These are phyloP conservation scores for Vaccinium darrowii DNA, from an alignment of 148 eudicot genomes.

Conservation along the genomic window DNA sequence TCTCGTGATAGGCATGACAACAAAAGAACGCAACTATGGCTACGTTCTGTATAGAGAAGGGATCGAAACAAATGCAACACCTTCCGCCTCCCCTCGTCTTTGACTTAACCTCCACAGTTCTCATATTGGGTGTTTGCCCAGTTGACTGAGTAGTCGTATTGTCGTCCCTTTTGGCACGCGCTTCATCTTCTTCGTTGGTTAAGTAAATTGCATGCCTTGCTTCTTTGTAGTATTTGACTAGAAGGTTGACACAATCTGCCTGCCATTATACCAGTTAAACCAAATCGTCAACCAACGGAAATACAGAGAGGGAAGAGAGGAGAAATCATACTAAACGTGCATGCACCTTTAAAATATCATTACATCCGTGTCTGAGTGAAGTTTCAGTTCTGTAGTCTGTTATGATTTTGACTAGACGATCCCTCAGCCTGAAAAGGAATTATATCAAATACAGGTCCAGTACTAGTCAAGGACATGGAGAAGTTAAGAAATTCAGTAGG, in stretches of 20 bases:
- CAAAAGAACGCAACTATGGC: constrained; percentile 80
- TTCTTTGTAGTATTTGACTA: constrained; percentile 88
- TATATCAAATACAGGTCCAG: background rate
- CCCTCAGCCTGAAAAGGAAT: constrained; percentile 65
- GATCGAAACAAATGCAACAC: constrained; percentile 96
- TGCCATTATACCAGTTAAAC: constrained; percentile 29
- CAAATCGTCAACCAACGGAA: background rate
- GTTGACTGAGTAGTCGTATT: constrained; percentile 33
- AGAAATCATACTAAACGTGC: constrained; percentile 7
- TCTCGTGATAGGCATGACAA: constrained; percentile 82
- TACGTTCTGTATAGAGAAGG: constrained; percentile 72
- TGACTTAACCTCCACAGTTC: constrained; percentile 66
- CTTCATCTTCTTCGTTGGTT: constrained; percentile 71
- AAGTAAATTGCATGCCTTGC: constrained; percentile 76
- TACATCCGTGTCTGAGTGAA: constrained; percentile 94
- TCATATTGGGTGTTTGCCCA: constrained; percentile 50
- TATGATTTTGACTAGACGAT: constrained; percentile 86
- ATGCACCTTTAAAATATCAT: constrained; percentile 82
- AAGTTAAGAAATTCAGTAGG: background rate
- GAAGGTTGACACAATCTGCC: constrained; percentile 82
- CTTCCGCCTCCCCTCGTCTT: constrained; percentile 74
- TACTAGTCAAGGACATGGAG: background rate
- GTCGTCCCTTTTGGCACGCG: constrained; percentile 62
- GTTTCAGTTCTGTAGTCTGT: constrained; percentile 97
- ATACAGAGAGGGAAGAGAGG: background rate